Conservation (phyloP, 208 protist genomes). For the Tritrichomonas musculus region DNA sequence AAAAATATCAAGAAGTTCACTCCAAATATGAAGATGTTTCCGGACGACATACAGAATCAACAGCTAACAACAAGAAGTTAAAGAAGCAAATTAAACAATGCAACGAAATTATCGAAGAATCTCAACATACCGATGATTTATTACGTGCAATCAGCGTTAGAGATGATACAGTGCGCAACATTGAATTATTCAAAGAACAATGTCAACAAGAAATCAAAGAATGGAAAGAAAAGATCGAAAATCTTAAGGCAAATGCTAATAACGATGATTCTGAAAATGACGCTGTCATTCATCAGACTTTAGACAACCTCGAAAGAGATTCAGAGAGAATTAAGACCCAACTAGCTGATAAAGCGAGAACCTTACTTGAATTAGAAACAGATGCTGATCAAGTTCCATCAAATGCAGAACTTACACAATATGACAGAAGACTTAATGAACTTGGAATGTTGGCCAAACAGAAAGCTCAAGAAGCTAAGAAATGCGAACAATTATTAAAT, state of each 20-base stretch:
- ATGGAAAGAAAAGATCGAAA: background rate
- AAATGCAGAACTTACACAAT: constrained; percentile 9
- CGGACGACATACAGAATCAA: no score
- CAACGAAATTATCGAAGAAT: background rate
- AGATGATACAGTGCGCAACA: background rate
- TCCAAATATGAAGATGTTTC: background rate
- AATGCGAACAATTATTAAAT: background rate
- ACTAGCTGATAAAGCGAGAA: background rate
- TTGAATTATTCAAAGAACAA: background rate
- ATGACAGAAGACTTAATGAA: background rate
- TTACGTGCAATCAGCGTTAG: background rate
- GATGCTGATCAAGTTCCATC: background rate
- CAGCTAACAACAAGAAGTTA: background rate
- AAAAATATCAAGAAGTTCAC: background rate
- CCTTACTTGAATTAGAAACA: background rate
- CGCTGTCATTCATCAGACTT: background rate
- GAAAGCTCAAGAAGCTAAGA: background rate
- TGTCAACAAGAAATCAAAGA: background rate
- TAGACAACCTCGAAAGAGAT: background rate
- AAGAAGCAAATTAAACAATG: background rate
- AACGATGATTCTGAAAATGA: background rate
- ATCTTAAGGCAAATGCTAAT: background rate
- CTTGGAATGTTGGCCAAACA: background rate
- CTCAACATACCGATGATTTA: background rate
- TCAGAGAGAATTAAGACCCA: background rate